Evolutionary conservation across 768 basidiomycete species (phyloP).

Genomic region (Termitomyces sp.): DNA sequence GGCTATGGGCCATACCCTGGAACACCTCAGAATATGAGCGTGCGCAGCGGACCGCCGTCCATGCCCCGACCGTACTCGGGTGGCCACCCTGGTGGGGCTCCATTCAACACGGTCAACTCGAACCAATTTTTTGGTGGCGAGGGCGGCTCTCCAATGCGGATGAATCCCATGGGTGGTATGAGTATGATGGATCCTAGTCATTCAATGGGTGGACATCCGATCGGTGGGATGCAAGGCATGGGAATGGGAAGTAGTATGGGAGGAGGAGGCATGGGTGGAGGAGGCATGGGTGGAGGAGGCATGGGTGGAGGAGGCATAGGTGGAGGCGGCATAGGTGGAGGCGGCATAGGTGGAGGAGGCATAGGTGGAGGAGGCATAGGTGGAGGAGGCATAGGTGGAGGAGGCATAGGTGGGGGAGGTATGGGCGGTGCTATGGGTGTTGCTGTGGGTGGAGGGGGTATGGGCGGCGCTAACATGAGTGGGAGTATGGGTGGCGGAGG

Average conservation of each 20-base stretch:
- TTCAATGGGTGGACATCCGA: constrained; percentile 15
- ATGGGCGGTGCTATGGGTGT: constrained; percentile 11
- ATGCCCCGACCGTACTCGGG: constrained; percentile 23
- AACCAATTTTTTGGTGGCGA: constrained; percentile 27
- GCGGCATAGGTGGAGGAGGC: constrained; percentile 13
- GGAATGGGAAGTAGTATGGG: constrained; percentile 15
- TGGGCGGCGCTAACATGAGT: constrained; percentile 19
- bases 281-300: constrained; percentile 19
- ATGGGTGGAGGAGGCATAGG: too few species aligned
- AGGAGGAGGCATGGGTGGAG: constrained; percentile 13
- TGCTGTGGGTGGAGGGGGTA: constrained; percentile 10
- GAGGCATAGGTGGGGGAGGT: constrained; percentile 19
- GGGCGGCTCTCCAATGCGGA: constrained; percentile 28
- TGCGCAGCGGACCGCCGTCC: constrained; percentile 22
- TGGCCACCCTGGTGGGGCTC: constrained; percentile 21
- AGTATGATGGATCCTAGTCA: constrained; percentile 16
- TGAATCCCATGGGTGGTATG: constrained; percentile 24
- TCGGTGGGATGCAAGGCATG: constrained; percentile 19
- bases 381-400: constrained; percentile 14
- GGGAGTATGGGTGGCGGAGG: constrained; percentile 18
- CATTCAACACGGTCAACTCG: constrained; percentile 25
- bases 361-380: constrained; percentile 23
- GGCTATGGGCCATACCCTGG: constrained; percentile 26
- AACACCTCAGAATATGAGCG: constrained; percentile 24
- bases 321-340: constrained; percentile 5